Conservation (phyloP, 73 alveolate genomes). For the Stentor roeselii region DNA sequence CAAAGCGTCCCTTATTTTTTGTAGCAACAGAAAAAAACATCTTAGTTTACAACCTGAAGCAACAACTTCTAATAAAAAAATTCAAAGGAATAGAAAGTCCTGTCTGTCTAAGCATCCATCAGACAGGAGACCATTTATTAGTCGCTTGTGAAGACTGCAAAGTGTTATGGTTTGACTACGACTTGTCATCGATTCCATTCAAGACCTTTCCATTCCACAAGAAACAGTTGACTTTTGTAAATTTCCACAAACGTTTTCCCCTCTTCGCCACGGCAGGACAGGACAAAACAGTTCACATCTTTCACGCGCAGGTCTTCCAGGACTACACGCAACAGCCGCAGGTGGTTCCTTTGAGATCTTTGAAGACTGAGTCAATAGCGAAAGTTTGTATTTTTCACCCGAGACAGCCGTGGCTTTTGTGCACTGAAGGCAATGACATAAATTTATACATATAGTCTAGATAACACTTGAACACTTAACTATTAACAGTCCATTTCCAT, state of each 20-base stretch:
- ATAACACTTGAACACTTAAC: too few relatives aligned
- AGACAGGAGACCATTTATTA: slow-evolving; percentile 91
- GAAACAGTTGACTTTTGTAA: slow-evolving; percentile 67
- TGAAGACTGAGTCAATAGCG: slow-evolving; percentile 49
- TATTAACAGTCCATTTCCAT: neutral
- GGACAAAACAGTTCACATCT: slow-evolving; percentile 74
- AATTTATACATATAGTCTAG: neutral
- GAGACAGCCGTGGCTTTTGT: slow-evolving; percentile 85
- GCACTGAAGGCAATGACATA: slow-evolving; percentile 68
- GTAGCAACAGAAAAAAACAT: slow-evolving; percentile 89
- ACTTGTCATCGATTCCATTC: slow-evolving; percentile 86
- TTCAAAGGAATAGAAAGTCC: slow-evolving; percentile 81
- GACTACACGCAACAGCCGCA: slow-evolving; percentile 73
- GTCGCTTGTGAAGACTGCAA: slow-evolving; percentile 94
- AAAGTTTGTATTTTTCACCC: slow-evolving; percentile 74
- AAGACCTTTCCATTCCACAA: slow-evolving; percentile 90
- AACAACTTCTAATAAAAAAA: slow-evolving; percentile 78
- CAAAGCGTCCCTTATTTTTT: slow-evolving; percentile 86
- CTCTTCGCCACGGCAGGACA: slow-evolving; percentile 58
- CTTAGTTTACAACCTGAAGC: slow-evolving; percentile 84
- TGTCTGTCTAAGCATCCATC: slow-evolving; percentile 80
- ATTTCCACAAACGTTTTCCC: slow-evolving; percentile 62
- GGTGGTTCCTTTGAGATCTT: slow-evolving; percentile 79
- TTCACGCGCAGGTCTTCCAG: slow-evolving; percentile 81
- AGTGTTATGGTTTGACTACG: slow-evolving; percentile 95